Evolutionary conservation across 306 rosid genomes (phyloP).

Genomic region (Datisca glomerata): DNA sequence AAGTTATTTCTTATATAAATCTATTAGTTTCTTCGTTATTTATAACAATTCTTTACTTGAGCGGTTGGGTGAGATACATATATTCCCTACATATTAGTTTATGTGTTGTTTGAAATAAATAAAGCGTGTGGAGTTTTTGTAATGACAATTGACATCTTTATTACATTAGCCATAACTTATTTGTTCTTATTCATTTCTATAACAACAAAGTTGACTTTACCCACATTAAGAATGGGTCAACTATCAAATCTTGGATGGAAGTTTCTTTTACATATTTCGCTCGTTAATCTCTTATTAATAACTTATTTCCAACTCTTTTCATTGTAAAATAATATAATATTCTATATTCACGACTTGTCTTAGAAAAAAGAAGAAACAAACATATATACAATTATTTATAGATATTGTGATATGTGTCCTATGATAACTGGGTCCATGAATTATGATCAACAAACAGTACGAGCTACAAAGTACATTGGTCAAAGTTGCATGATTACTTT

Average conservation of each 20-base stretch:
- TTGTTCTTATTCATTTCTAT: constrained; percentile 8
- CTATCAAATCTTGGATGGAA: neutral
- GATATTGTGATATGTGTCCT: neutral
- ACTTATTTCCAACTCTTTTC: neutral
- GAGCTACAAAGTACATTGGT: neutral
- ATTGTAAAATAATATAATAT: neutral
- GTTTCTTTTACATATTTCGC: neutral
- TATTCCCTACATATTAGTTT: neutral
- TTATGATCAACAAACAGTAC: constrained; percentile 2
- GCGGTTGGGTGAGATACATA: neutral
- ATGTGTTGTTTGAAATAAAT: neutral
- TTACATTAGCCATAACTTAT: constrained; percentile 9
- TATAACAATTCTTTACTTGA: neutral
- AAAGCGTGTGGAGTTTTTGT: neutral
- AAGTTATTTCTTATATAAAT: neutral
- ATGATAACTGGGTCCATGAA: neutral
- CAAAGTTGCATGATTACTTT: constrained; percentile 2
- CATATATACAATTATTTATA: neutral
- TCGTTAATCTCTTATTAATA: neutral
- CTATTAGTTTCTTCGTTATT: neutral
- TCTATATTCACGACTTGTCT: constrained; percentile 2
- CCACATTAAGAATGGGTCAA: neutral
- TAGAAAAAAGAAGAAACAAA: neutral
- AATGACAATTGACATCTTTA: constrained; percentile 4
- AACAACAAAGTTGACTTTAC: neutral